phyloP scores from a whole-genome alignment of 2,329 filamentous ascomycete genomes.

The Geosmithia flava region DNA sequence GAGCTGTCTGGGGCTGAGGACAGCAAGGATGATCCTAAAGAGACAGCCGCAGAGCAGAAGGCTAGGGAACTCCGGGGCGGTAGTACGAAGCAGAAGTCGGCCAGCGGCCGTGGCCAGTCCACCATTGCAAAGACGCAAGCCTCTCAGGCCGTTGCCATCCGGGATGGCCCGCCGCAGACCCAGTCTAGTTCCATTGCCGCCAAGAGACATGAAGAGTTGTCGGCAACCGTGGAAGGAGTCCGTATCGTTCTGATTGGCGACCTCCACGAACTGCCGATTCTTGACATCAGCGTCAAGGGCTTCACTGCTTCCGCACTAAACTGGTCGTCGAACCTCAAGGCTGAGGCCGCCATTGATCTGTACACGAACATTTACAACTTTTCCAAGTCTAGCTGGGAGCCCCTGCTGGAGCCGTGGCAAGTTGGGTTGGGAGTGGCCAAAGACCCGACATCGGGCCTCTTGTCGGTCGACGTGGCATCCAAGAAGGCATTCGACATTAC shows the following conservation, averaged over 20 bases:
- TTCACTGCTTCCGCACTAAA: constrained; percentile 78
- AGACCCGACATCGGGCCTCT: constrained; percentile 58
- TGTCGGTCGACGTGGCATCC: constrained; percentile 78
- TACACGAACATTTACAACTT: constrained; percentile 99
- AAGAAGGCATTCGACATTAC: constrained; percentile 87
- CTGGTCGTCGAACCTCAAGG: constrained; percentile 81
- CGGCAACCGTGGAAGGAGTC: constrained; percentile 76
- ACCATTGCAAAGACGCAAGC: constrained; percentile 32
- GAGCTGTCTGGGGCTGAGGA: constrained; percentile 63
- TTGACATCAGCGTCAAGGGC: constrained; percentile 86
- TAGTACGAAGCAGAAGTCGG: constrained; percentile 40
- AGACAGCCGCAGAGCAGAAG: constrained; percentile 34
- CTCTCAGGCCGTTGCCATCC: constrained; percentile 19
- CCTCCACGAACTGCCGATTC: constrained; percentile 83
- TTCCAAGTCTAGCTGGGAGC: constrained; percentile 97
- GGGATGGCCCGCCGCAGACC: constrained; percentile 9
- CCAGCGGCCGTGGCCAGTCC: constrained; percentile 42
- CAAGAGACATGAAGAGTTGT: constrained; percentile 57
- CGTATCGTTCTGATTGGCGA: constrained; percentile 92
- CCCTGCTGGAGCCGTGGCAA: constrained; percentile 90
- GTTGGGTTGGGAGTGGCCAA: constrained; percentile 83
- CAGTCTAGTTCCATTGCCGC: neutral
- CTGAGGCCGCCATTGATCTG: constrained; percentile 81
- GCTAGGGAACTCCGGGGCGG: constrained; percentile 37
- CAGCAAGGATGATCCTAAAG: constrained; percentile 23